These are phyloP conservation scores for Colletotrichum gloeosporioides DNA, from an alignment of 2,329 filamentous ascomycete genomes.

Conservation along the genomic window DNA sequence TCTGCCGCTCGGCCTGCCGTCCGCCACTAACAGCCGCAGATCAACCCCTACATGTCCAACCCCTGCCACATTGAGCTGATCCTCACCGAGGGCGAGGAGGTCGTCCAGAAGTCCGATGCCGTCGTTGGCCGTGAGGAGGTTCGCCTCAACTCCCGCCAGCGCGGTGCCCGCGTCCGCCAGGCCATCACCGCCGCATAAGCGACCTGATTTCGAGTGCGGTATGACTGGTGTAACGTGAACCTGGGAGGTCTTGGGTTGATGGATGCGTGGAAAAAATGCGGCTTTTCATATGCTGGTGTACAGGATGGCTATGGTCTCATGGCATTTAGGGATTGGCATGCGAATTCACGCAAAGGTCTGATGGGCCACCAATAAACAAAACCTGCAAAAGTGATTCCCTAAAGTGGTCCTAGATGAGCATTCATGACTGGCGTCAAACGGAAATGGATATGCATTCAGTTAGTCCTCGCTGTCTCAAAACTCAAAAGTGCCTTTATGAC, in stretches of 20 bases:
- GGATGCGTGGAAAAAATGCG: constrained; percentile 24
- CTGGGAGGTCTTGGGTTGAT: constrained; percentile 25
- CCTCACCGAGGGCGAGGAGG: constrained; percentile 96
- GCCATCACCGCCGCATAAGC: constrained; percentile 70
- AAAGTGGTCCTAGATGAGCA: not conserved
- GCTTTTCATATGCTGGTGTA: constrained; percentile 34
- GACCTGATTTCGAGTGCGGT: constrained; percentile 13
- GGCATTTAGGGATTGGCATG: constrained; percentile 41
- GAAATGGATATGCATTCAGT: constrained; percentile 37
- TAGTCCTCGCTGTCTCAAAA: not conserved
- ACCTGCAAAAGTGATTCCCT: constrained; percentile 19
- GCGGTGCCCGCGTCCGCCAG: constrained; percentile 71
- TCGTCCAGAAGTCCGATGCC: constrained; percentile 85
- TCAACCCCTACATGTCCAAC: constrained; percentile 99
- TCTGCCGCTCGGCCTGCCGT: not conserved
- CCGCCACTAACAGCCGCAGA: constrained; percentile 59
- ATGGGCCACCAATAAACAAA: constrained; percentile 22
- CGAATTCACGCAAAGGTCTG: constrained; percentile 26
- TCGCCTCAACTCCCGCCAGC: constrained; percentile 90
- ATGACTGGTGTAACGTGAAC: constrained; percentile 10
- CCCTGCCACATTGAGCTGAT: constrained; percentile 99
- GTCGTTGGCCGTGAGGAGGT: constrained; percentile 67
- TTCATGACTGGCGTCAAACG: constrained; percentile 17
- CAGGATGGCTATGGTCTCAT: constrained; percentile 34
- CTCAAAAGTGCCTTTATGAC: not conserved